phyloP scores from a whole-genome alignment of 2,329 filamentous ascomycete species.

The Colletotrichum sp. region DNA sequence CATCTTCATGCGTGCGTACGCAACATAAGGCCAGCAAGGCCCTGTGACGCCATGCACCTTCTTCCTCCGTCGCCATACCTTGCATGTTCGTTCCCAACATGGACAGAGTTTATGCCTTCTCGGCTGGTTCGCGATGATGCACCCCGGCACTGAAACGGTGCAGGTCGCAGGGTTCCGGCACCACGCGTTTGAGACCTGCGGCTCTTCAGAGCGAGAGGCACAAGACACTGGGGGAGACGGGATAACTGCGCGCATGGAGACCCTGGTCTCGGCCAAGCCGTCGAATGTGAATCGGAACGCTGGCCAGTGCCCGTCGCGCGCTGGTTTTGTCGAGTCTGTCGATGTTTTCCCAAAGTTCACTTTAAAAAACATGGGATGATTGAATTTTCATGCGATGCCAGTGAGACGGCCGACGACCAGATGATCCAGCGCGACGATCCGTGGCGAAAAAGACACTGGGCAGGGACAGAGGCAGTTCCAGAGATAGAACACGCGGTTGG shows the following conservation, averaged over 20 bases:
- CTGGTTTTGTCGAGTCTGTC: constrained; percentile 3
- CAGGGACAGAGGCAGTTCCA: not conserved
- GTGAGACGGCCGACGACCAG: constrained; percentile 12
- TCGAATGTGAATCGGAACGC: not conserved
- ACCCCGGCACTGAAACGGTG: constrained; percentile 31
- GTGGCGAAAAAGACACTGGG: not conserved
- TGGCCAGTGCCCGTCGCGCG: constrained; percentile 11
- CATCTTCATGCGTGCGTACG: not conserved
- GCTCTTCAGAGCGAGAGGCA: constrained; percentile 22
- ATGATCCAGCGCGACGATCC: constrained; percentile 12
- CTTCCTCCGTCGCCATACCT: not conserved
- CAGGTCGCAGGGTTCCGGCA: constrained; percentile 35
- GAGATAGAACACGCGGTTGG: not conserved
- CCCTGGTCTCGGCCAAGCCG: constrained; percentile 16
- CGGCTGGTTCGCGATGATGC: not conserved
- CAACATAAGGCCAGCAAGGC: not conserved
- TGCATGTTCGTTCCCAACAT: constrained; percentile 18
- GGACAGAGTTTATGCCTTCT: constrained; percentile 15
- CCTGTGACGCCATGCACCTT: constrained; percentile 8
- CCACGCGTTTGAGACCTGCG: constrained; percentile 34
- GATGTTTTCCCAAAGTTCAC: not conserved
- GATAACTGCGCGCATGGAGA: not conserved
- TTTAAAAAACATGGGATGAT: constrained; percentile 5
- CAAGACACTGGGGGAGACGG: not conserved
- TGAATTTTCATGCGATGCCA: not conserved